Evolutionary conservation across 164 flowering plant genomes (phyloP), one percentile per base, ranked within the genome.

Genomic region (Magnolia sinica): DNA sequence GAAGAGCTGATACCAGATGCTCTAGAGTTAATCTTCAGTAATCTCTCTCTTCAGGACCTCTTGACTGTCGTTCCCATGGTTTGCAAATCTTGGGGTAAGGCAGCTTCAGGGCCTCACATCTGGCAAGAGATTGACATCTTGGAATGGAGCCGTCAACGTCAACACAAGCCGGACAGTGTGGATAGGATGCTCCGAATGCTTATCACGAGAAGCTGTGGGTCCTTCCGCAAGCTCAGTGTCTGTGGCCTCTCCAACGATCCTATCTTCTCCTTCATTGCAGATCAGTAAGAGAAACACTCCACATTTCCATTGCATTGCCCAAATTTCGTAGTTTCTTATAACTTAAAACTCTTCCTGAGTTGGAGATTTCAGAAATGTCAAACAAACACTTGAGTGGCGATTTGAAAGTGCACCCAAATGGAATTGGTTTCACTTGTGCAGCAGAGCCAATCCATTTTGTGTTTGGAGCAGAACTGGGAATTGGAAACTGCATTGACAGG

Each of bases 41-140:
- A 89, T 70, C 89, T 95, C 0, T 79, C 92, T 11, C 90, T 95
- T 37, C 81, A 89, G 65, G 96, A 93, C 77, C 81, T 80, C 16
- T 74, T 95, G 4, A 89, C 92, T 51, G 93, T 91, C 70, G 81
- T 95, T 11, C 98, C 98, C 1, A 81, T 88, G 65, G 97, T 95
- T 1, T 93, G 98, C 84, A 92, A 92, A 83, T 86, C 98, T 49
- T 95, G 98, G 98, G 71, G 77, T 3, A 87, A 75, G 71, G 92
- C 85, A 1, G 95, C 90, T 45, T 52, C 58, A 7, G 98, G 96
- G 23, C 98, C 98, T 58, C 92, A 89, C 72, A 92, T 98, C 77
- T 95, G 98, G 98, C 96, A 91, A 82, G 95, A 95, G 87, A 91
- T 93, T 4, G 91, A 95, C 82, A 90, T 95, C 74, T 91, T 87